Conservation (phyloP, 2,329 filamentous ascomycete species). For the Aspergillus melleus region DNA sequence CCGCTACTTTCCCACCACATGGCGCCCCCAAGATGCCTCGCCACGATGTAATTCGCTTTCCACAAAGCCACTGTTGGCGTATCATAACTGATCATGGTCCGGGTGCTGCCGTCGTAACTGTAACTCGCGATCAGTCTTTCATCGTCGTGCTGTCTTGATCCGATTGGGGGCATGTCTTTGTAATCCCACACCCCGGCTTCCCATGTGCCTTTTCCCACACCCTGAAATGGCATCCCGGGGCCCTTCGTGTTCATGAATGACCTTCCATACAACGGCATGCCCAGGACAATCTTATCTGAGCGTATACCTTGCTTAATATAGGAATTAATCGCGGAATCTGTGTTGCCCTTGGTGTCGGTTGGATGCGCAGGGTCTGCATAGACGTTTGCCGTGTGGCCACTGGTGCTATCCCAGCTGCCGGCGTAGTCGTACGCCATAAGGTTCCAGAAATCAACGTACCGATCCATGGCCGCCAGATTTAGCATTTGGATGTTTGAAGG, state of each 20-base stretch:
- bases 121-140: constrained; percentile 65
- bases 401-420: constrained; percentile 71
- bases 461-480: constrained; percentile 46
- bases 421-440: constrained; percentile 84
- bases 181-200: neutral
- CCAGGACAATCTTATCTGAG: constrained; percentile 1
- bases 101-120: constrained; percentile 63
- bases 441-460: constrained; percentile 54
- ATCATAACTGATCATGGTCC: constrained; percentile 74
- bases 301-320: neutral
- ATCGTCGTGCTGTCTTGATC: constrained; percentile 63
- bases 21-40: constrained; percentile 71
- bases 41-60: constrained; percentile 72
- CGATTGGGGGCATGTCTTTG: constrained; percentile 61
- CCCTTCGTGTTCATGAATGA: neutral
- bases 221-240: neutral
- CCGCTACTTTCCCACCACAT: constrained; percentile 96
- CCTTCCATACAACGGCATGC: neutral
- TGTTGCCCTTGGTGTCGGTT: constrained; percentile 46
- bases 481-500: constrained; percentile 31
- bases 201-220: neutral
- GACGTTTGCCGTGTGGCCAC: constrained; percentile 82
- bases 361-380: constrained; percentile 51
- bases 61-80: constrained; percentile 63
- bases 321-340: neutral